Evolutionary conservation across 345 rosid genomes (phyloP).

Genomic region (Balakata baccata): DNA sequence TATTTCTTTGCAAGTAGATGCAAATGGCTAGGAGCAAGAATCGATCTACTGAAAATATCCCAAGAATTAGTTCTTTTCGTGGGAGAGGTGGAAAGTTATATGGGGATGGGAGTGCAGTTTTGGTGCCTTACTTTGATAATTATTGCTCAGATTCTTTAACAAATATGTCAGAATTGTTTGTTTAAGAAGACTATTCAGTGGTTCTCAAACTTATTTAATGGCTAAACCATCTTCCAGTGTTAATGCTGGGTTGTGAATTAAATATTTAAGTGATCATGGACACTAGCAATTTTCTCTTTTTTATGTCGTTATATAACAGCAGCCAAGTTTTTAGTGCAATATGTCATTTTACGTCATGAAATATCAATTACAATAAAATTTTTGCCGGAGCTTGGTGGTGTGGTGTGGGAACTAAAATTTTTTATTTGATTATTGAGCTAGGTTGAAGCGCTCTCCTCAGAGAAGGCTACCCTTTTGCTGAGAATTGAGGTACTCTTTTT

Average conservation of each 20-base stretch:
- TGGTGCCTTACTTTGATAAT: not conserved
- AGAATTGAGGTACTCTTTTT: constrained; percentile 71
- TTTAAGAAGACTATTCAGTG: not conserved
- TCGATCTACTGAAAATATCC: not conserved
- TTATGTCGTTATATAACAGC: no score
- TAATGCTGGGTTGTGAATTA: not conserved
- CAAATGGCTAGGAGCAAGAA: not conserved
- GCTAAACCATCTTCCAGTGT: not conserved
- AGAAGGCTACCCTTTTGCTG: constrained; percentile 75
- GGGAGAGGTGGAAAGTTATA: not conserved
- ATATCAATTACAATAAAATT: not conserved
- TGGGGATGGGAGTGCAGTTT: not conserved
- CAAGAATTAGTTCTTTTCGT: not conserved
- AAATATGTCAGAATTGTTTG: not conserved
- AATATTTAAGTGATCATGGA: not conserved
- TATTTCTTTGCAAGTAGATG: no score
- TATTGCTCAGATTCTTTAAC: not conserved
- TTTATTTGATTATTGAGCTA: constrained; percentile 26
- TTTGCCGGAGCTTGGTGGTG: no score
- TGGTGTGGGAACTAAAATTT: not conserved
- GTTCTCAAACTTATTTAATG: not conserved
- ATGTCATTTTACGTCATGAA: not conserved
- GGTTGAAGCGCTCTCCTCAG: constrained; percentile 91
- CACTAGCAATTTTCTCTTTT: no score
- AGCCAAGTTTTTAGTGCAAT: not conserved